A percentile compares a stretch with the other conserved stretches of the same genome.
Conservation (phyloP, 345 rosid species). For the Gossypium bickii region DNA sequence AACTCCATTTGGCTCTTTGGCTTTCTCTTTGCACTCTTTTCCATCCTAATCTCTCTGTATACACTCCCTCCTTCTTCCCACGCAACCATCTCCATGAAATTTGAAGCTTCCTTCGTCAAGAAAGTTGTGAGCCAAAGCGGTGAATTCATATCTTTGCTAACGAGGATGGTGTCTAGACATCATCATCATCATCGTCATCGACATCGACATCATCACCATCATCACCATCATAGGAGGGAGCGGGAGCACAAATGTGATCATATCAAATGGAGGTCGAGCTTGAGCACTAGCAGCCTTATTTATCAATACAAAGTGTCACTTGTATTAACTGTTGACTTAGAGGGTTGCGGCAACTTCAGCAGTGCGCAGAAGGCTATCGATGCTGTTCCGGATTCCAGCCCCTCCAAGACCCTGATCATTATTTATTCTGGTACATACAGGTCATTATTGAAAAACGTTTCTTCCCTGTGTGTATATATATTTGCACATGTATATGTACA, state of each 20-base stretch:
- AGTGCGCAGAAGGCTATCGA: slow-evolving; percentile 72
- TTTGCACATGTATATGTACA: background rate
- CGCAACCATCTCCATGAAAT: background rate
- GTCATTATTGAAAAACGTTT: slow-evolving; percentile 25
- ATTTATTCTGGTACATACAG: slow-evolving; percentile 73
- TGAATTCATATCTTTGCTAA: slow-evolving; percentile 7
- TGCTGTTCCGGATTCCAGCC: slow-evolving; percentile 51
- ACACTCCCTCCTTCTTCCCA: slow-evolving; percentile 13
- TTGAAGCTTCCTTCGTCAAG: slow-evolving; percentile 9
- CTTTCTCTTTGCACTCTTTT: slow-evolving; percentile 30
- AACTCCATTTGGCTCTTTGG: slow-evolving; percentile 37
- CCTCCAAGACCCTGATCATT: slow-evolving; percentile 50
- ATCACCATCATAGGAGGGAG: slow-evolving; percentile 18
- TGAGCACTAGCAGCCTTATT: slow-evolving; percentile 27
- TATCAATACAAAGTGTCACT: slow-evolving; percentile 31
- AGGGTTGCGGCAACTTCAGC: slow-evolving; percentile 66
- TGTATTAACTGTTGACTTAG: slow-evolving; percentile 54
- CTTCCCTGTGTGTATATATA: background rate
- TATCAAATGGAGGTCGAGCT: slow-evolving; percentile 26
- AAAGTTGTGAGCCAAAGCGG: slow-evolving; percentile 17
- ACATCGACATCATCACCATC: background rate
- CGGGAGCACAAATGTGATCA: slow-evolving; percentile 27
- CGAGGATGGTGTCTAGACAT: slow-evolving; percentile 10
- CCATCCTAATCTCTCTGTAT: slow-evolving; percentile 28
- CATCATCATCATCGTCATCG: background rate